Evolutionary conservation across 805 yeast genomes (phyloP), one percentile per base, ranked within the genome.

Genomic region (Debaryomyces castellii): DNA sequence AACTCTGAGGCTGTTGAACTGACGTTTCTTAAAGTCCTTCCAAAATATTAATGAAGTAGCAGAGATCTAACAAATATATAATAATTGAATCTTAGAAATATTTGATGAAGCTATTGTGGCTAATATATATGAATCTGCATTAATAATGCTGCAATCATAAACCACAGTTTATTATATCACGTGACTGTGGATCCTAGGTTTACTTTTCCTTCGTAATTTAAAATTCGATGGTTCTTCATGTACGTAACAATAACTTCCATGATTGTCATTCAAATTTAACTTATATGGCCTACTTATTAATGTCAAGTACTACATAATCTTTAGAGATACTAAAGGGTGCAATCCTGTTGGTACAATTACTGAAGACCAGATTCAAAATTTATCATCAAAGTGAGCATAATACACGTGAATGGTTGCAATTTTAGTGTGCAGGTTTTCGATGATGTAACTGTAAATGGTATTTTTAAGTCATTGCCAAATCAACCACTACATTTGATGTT

Each of bases 341-440:
- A 25, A 25, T 25, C 10, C 34, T 16, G 2, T 14, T 14, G 18
- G 3, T 16, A 30, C n/a, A 7, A 2, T 3, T 20, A 18, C 16
- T n/a, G n/a, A 20, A 20, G 14, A 21, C 4, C 9, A 4, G n/a
- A 35, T 35, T 35, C 5, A 35, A 21, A 35, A 35, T 35, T 18
- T 18, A 35, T 14, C 38, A 17, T 39, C 14, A 27, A 28, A 39
- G 44, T 41, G 38, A 41, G 44, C 32, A 22, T 11, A 12, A 41
- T 37, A 49, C 67, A 62, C 67, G 67, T 62, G 67, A 38, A 37
- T 37, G 55, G 63, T 55, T 56, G 64, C 61, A 55, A 60, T 58
- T 30, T 34, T 48, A 16, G n/a, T 35, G 8, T 21, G 20, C 34
- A 30, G 34, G 34, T 4, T 4, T 12, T 3, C 14, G 12, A 25